Evolutionary conservation across 2,329 filamentous ascomycete genomes (phyloP).

Genomic region (Diplodia intermedia): DNA sequence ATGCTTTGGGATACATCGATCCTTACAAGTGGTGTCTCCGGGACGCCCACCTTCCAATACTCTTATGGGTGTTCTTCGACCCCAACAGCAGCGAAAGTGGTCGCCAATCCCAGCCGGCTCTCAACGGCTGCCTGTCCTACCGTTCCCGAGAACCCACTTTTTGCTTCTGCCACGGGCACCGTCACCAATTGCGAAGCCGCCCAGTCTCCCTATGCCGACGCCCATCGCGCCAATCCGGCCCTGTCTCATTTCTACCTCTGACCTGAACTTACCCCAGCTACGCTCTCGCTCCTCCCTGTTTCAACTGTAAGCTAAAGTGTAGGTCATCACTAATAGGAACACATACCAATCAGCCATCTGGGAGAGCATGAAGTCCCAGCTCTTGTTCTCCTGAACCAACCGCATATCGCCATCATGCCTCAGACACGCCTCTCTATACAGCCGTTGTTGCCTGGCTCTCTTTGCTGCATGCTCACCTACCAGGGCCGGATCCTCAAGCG

Average conservation of each 20-base stretch:
- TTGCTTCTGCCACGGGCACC: constrained; percentile 3
- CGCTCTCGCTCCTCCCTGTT: constrained; percentile 35
- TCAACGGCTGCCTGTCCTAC: not conserved
- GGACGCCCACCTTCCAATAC: not conserved
- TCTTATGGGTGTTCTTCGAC: not conserved
- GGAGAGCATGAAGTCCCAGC: constrained; percentile 52
- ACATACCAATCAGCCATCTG: constrained; percentile 53
- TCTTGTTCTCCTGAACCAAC: constrained; percentile 43
- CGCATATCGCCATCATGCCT: constrained; percentile 40
- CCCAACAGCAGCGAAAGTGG: not conserved
- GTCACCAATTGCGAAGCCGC: constrained; percentile 19
- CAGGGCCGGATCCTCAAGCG: constrained; percentile 70
- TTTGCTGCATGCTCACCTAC: constrained; percentile 71
- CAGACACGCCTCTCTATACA: constrained; percentile 57
- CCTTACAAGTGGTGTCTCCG: not conserved
- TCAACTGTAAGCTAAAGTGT: not conserved
- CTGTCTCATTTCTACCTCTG: constrained; percentile 15
- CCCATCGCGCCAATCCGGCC: constrained; percentile 25
- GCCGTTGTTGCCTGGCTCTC: constrained; percentile 62
- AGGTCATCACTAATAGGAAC: no score
- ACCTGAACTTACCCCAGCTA: constrained; percentile 38
- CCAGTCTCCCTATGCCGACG: constrained; percentile 11
- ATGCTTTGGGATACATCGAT: not conserved
- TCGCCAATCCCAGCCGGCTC: not conserved
- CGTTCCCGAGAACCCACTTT: constrained; percentile 8